A percentile compares a stretch with the other conserved stretches of the same genome.
phyloP scores from a whole-genome alignment of 208 protist species.

The Leptomonas pyrrhocoris region DNA sequence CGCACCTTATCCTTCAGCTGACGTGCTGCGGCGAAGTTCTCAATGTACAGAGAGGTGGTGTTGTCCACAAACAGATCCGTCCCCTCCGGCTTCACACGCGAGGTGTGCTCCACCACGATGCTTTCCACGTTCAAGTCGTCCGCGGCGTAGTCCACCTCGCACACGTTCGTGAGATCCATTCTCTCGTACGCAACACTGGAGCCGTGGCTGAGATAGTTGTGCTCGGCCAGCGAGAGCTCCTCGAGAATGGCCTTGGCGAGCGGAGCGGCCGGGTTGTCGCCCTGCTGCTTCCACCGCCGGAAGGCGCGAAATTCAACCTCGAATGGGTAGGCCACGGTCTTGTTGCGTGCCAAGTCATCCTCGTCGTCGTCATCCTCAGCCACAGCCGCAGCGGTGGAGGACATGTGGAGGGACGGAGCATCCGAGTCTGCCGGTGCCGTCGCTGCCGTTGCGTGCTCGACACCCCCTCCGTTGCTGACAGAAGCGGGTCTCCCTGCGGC shows the following conservation, averaged over 20 bases:
- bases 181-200: constrained; percentile 79
- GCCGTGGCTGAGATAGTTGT: constrained; percentile 79
- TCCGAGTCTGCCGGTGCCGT: background rate
- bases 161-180: constrained; percentile 83
- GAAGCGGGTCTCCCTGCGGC: background rate
- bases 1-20: constrained; percentile 65
- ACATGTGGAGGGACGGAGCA: no score
- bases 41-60: constrained; percentile 83
- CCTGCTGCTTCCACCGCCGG: constrained; percentile 80
- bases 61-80: constrained; percentile 82
- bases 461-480: background rate
- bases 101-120: constrained; percentile 87
- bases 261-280: constrained; percentile 66
- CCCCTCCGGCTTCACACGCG: constrained; percentile 64
- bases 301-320: constrained; percentile 84
- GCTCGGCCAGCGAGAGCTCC: constrained; percentile 78
- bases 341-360: constrained; percentile 57
- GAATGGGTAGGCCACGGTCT: constrained; percentile 86
- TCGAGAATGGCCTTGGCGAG: constrained; percentile 85
- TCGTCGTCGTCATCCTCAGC: constrained; percentile 29
- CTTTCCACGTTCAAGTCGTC: constrained; percentile 87
- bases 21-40: constrained; percentile 88
- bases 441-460: background rate
- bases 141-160: constrained; percentile 76
- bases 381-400: background rate